Evolutionary conservation across 352 stramenopile genomes (phyloP).

Genomic region (Globisporangium ultimum): DNA sequence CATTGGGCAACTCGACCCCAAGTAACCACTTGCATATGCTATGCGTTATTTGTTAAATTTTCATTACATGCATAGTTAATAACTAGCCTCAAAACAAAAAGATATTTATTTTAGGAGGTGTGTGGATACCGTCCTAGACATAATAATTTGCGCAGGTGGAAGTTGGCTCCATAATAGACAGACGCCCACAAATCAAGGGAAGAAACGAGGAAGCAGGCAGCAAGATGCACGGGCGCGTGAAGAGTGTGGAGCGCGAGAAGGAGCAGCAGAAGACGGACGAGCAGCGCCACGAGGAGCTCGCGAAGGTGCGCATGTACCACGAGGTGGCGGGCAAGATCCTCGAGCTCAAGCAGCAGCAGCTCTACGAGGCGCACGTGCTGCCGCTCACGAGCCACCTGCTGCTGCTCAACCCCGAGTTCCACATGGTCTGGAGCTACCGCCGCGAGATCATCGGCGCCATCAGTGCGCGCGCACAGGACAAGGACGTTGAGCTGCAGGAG

Average conservation of each 20-base stretch:
- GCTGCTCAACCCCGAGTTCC: conserved; percentile 96
- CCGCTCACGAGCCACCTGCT: conserved; percentile 91
- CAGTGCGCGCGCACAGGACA: conserved; percentile 21
- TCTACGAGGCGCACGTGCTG: conserved; percentile 53
- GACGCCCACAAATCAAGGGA: too few relatives aligned
- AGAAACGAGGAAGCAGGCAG: background rate
- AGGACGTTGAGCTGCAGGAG: conserved; percentile 29
- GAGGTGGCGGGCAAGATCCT: conserved; percentile 73
- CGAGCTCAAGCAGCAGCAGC: conserved; percentile 46
- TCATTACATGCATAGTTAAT: too few relatives aligned
- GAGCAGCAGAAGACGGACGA: conserved; percentile 61
- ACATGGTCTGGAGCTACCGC: conserved; percentile 96
- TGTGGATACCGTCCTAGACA: background rate
- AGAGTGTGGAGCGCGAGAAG: conserved; percentile 72
- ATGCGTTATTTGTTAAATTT: too few relatives aligned
- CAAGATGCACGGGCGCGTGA: conserved; percentile 69
- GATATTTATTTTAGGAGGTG: too few relatives aligned
- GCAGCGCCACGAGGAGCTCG: conserved; percentile 58
- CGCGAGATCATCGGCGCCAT: conserved; percentile 86
- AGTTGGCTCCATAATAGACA: too few relatives aligned
- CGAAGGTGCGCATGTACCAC: conserved; percentile 72
- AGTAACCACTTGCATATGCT: too few relatives aligned
- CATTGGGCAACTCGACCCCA: too few relatives aligned
- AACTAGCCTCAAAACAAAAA: too few relatives aligned
- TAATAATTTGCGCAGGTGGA: background rate